Conservation (phyloP, 2,329 filamentous ascomycete species). For the Beauveria sp. region DNA sequence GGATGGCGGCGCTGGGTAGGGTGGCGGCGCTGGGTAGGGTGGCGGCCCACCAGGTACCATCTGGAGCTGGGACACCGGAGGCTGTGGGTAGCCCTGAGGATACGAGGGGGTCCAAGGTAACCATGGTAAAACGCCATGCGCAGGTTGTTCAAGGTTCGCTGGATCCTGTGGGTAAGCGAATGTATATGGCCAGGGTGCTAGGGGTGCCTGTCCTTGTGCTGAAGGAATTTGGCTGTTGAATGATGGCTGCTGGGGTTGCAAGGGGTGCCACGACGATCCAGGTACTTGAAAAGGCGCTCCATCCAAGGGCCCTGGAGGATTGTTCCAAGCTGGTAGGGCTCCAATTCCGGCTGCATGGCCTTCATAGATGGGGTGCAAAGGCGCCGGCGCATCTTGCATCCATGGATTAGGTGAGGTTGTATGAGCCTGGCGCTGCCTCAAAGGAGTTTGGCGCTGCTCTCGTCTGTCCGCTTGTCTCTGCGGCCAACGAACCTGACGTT, state of each 20-base stretch:
- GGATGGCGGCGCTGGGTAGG: not conserved
- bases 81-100: not conserved
- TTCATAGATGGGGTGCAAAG: not conserved
- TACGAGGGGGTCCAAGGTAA: not conserved
- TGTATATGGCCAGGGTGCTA: not conserved
- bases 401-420: not conserved
- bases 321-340: not conserved
- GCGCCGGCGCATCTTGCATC: not conserved
- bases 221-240: not conserved
- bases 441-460: not conserved
- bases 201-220: not conserved
- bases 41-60: not conserved
- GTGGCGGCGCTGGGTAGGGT: not conserved
- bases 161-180: not conserved
- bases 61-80: not conserved
- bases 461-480: not conserved
- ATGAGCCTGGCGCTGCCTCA: not conserved
- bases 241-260: not conserved
- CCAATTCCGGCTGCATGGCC: not conserved
- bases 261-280: not conserved
- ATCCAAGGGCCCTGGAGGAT: not conserved
- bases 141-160: not conserved
- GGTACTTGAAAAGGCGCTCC: not conserved
- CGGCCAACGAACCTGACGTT: not conserved
- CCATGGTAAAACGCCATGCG: not conserved